Evolutionary conservation across 1,284 basidiomycete species (phyloP).

Genomic region (Mycosarcoma maydis): DNA sequence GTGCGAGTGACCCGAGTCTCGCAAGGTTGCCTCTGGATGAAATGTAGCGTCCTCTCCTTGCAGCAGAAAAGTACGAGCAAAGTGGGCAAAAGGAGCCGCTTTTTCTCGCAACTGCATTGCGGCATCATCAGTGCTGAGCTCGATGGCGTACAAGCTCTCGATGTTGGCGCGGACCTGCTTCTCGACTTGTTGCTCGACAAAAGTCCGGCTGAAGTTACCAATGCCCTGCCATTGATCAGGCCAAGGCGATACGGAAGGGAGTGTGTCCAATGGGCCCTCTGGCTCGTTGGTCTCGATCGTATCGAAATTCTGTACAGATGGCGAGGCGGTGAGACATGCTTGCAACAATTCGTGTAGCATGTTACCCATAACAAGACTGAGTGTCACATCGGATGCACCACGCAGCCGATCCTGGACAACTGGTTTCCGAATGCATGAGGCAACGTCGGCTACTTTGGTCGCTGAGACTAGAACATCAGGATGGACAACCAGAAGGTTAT

Average conservation of each 20-base stretch:
- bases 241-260: conserved; percentile 15
- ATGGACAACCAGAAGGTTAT: conserved; percentile 62
- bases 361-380: conserved; percentile 58
- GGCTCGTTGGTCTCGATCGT: background rate
- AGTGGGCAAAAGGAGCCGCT: conserved; percentile 51
- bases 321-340: conserved; percentile 51
- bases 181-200: conserved; percentile 47
- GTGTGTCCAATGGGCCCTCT: background rate
- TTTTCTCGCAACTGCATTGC: conserved; percentile 36
- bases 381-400: conserved; percentile 40
- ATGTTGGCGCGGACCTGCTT: conserved; percentile 47
- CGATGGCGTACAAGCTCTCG: conserved; percentile 49
- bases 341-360: conserved; percentile 64
- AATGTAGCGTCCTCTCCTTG: conserved; percentile 24
- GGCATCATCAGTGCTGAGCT: conserved; percentile 40
- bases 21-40: conserved; percentile 37
- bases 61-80: conserved; percentile 50
- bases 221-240: conserved; percentile 54
- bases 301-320: background rate
- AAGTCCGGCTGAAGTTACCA: conserved; percentile 55
- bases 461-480: conserved; percentile 61
- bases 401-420: conserved; percentile 57
- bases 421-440: conserved; percentile 59
- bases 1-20: conserved; percentile 13
- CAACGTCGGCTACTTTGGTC: conserved; percentile 57